Base-by-base conservation (phyloP, 2,329 filamentous ascomycete species). In the Cercospora nicotianae region DNA sequence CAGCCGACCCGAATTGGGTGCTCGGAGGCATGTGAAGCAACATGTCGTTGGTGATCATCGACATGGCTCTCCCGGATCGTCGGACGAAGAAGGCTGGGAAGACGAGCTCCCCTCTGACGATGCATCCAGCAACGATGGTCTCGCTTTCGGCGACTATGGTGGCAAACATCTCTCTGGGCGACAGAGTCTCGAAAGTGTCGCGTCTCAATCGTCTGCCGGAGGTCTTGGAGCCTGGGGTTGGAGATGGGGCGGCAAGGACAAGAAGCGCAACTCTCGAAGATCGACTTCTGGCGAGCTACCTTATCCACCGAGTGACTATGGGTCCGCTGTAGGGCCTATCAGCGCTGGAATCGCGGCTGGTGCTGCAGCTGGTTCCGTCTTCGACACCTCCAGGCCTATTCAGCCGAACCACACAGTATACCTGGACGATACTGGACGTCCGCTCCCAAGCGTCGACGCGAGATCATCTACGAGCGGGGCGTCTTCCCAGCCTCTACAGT, bases 121-220 rank as follows among this genome's bases (percentile, higher is more conserved):
- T 53, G 80, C 81, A n/a, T 83, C 81, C 36, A 87, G 85, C 75
- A 84, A 86, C 72, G 86, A 85, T 31, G 87, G 80, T 28, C 82
- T 91, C 64, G 88, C 88, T 1, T 91, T 89, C 72, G 89, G 89
- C 51, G 83, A 82, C 58, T 79, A 79, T 36, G 75, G 77, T 28
- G 72, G 75, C 62, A 79, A 77, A 31, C 62, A 31, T 13, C 79
- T 79, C 61, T 77, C 75, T 72, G 72, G 76, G 31, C 78, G 77
- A 42, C 77, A 82, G 70, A 87, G 85, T 67, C 77, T 79, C 45
- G 85, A 86, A 60, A 87, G 86, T 10, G 78, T 87, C 1, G 79
- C 76, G 4, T 87, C 86, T 1, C 82, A 85, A n/a, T 81, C 78
- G 30, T 87, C 85, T 26, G 84, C 83, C 26, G 73, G 74, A 39